Percentiles rank a stretch among this genome's conserved stretches.
Conservation (phyloP, 768 basidiomycete species). For the Suillus sp. region DNA sequence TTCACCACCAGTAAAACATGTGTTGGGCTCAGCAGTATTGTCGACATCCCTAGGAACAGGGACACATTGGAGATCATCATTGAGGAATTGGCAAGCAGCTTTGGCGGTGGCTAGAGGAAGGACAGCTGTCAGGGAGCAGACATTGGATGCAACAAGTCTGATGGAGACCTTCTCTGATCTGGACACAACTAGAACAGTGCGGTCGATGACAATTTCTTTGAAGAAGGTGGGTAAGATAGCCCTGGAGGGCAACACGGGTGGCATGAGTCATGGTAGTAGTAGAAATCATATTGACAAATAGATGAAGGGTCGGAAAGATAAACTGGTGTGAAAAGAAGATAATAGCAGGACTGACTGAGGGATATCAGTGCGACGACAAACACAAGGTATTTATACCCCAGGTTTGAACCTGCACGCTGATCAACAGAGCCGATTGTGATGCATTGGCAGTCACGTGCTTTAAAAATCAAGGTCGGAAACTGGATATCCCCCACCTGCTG, state of each 20-base stretch:
- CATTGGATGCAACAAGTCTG: not conserved
- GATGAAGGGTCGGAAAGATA: not conserved
- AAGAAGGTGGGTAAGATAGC: constrained; percentile 1
- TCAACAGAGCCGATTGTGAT: not conserved
- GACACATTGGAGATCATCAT: not conserved
- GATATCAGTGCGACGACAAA: not conserved
- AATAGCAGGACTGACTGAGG: not conserved
- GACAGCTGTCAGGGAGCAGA: not conserved
- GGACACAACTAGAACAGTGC: not conserved
- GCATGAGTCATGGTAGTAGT: not conserved
- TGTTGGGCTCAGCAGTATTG: not conserved
- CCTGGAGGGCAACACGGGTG: not conserved
- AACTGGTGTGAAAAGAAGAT: not conserved
- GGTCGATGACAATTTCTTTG: not conserved
- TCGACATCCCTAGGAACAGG: not conserved
- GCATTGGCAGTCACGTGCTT: not conserved
- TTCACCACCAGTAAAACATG: not conserved
- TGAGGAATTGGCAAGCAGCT: not conserved
- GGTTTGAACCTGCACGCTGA: not conserved
- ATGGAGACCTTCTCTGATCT: not conserved
- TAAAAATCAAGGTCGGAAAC: not conserved
- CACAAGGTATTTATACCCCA: not conserved
- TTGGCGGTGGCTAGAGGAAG: not conserved
- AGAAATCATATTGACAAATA: not conserved
- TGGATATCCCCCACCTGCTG: not conserved